Evolutionary conservation across 1,139 yeast genomes (phyloP), one percentile per base, ranked within the genome.

Genomic region (Diutina siamensis): DNA sequence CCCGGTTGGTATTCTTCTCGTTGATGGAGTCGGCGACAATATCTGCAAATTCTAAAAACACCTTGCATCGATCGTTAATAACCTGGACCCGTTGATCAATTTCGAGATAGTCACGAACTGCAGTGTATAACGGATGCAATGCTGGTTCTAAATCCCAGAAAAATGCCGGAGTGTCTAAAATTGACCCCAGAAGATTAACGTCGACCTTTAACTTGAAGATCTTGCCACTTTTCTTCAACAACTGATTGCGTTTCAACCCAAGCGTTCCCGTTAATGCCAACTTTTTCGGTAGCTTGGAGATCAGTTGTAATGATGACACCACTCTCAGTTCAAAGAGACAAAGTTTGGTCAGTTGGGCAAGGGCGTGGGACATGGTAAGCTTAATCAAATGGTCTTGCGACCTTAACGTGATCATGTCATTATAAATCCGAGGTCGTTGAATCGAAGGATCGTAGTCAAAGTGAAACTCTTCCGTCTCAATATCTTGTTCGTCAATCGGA

Each of bases 91-190:
- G 69, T 61, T 86, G 95, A 57, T 89, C 97, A 51, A 92, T 88
- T 61, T 92, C 98, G 49, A 92, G 68, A 57, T 92, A 92, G 53
- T 92, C 97, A 48, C 97, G 66, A 48, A 89, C 83, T 0, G 97
- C 97, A 35, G 76, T 73, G 61, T 92, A 92, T 44, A 92, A 67
- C 2, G 97, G 97, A 59, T 89, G 94, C 51, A 92, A 72, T 34
- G 95, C 89, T 3, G 98, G 98, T 62, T 92, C 98, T 50, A 83
- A 78, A 22, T 92, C 85, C 98, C 98, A 92, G 61, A 92, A 92
- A 57, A 87, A 88, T 49, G 86, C 95, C 0, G 98, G 98, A 0
- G 96, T 88, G 57, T 92, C 98, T 48, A 92, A 69, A 21, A 92
- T 89, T 49, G 88, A 86, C 13, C 96, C 85, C 5, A 94, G 83